Evolutionary conservation across 441 rosid genomes (phyloP), one percentile per base, ranked within the genome.

Genomic region (Hura crepitans): DNA sequence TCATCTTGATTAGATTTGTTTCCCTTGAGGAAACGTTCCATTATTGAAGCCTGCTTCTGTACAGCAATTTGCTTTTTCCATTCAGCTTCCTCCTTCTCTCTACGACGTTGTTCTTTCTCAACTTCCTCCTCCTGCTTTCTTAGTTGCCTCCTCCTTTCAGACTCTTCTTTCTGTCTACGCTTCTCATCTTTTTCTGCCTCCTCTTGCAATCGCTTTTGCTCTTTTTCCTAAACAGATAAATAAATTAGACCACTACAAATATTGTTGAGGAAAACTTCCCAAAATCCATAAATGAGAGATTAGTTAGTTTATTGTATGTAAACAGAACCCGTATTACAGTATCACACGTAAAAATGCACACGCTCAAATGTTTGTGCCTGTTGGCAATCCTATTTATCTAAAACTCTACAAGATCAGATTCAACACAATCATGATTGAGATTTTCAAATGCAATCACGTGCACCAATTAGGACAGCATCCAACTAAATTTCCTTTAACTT

Each of bases 11-110:
- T 71, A 57, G 73, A 81, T 84, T 85, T 92, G 62, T 78, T 77
- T 73, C 80, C 82, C 76, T 86, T 90, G 35, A 90, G 91, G 76
- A 94, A 92, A 31, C 85, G 82, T 66, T 95, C 96, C 99, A 94
- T 90, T 25, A 92, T 75, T 27, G 94, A 92, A 70, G 96, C 99
- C 75, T 94, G 97, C 84, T 85, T 90, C 77, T 86, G 81, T 42
- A 90, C 71, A 33, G 84, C 79, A 74, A 65, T 82, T 73, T 79
- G 83, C 82, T 71, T 87, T 84, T 87, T 92, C 53, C 81, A 51
- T 79, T 89, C 88, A 65, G 89, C 82, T 69, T 85, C 87, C 82
- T 90, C 97, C 81, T 79, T 95, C 84, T 85, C 89, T 47, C 73
- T 79, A 39, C 89, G 88, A 20, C 84, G 84, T 66, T 87, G 86